Conservation (phyloP, 352 stramenopile species). For the Phytophthora pistaciae region DNA sequence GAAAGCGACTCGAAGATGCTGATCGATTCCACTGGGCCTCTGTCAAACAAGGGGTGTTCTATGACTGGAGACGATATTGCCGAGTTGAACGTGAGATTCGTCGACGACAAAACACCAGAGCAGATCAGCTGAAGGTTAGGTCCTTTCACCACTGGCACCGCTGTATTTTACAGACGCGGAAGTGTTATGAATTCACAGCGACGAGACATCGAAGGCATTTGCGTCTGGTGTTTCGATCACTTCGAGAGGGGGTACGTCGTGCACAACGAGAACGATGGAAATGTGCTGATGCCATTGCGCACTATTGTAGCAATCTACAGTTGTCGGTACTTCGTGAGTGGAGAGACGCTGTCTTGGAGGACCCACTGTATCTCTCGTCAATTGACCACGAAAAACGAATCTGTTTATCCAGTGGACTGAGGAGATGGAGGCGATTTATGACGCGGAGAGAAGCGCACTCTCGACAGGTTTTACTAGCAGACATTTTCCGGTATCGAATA, state of each 20-base stretch:
- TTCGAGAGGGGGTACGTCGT: slow-evolving; percentile 9
- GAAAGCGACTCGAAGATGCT: slow-evolving; percentile 6
- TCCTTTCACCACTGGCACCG: slow-evolving; percentile 25
- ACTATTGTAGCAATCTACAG: slow-evolving; percentile 12
- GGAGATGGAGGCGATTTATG: slow-evolving; percentile 31
- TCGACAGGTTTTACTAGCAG: slow-evolving; percentile 32
- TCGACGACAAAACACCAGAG: slow-evolving; percentile 9
- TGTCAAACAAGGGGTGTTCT: slow-evolving; percentile 13
- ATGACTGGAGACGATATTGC: slow-evolving; percentile 18
- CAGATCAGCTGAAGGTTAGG: slow-evolving; percentile 4
- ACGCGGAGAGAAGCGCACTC: slow-evolving; percentile 1
- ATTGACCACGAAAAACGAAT: slow-evolving; percentile 13
- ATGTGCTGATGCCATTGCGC: slow-evolving; percentile 1
- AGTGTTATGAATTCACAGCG: slow-evolving; percentile 12
- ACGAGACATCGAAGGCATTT: slow-evolving; percentile 14
- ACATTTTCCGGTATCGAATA: slow-evolving; percentile 38
- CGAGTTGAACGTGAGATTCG: slow-evolving; percentile 24
- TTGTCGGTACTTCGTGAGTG: slow-evolving; percentile 12
- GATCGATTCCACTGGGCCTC: slow-evolving; percentile 14
- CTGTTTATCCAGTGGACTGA: slow-evolving; percentile 16
- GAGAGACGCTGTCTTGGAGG: slow-evolving; percentile 19
- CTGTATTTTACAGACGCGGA: slow-evolving; percentile 23
- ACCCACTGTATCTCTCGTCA: slow-evolving; percentile 18
- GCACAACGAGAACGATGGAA: neutral
- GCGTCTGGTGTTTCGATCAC: slow-evolving; percentile 1